Percentiles rank a stretch among this genome's conserved stretches.
Conservation (phyloP, 345 rosid species). For the Ricinus communis region DNA sequence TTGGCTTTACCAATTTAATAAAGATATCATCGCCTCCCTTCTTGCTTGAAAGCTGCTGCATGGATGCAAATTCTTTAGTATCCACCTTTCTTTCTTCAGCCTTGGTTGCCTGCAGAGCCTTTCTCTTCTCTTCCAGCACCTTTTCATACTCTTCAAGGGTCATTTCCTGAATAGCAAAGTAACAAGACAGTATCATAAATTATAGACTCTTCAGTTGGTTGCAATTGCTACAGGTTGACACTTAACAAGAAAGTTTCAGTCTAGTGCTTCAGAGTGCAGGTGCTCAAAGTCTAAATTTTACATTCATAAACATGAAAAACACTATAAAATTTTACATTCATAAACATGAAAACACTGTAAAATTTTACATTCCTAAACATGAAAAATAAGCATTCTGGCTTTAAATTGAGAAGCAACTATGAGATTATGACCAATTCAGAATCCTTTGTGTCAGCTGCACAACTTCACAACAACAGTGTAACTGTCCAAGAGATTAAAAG, state of each 20-base stretch:
- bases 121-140: slow-evolving; percentile 62
- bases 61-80: slow-evolving; percentile 56
- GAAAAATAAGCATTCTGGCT: background rate
- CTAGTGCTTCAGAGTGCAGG: too few relatives aligned
- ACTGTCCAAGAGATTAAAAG: background rate
- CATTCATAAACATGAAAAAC: background rate
- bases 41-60: slow-evolving; percentile 73
- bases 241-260: too few relatives aligned
- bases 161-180: slow-evolving; percentile 20
- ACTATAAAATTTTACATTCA: background rate
- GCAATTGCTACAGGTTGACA: background rate
- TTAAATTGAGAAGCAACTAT: background rate
- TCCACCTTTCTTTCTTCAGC: slow-evolving; percentile 70
- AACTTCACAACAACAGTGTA: background rate
- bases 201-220: background rate
- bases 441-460: background rate
- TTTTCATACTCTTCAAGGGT: slow-evolving; percentile 33
- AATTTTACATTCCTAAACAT: background rate
- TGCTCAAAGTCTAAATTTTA: background rate
- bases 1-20: slow-evolving; percentile 52
- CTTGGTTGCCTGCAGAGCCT: slow-evolving; percentile 53
- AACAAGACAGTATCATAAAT: background rate
- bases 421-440: background rate
- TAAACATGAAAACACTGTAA: background rate
- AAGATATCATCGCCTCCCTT: slow-evolving; percentile 50